Evolutionary conservation across 2,329 filamentous ascomycete genomes (phyloP).

Genomic region (Trichoderma sp.): DNA sequence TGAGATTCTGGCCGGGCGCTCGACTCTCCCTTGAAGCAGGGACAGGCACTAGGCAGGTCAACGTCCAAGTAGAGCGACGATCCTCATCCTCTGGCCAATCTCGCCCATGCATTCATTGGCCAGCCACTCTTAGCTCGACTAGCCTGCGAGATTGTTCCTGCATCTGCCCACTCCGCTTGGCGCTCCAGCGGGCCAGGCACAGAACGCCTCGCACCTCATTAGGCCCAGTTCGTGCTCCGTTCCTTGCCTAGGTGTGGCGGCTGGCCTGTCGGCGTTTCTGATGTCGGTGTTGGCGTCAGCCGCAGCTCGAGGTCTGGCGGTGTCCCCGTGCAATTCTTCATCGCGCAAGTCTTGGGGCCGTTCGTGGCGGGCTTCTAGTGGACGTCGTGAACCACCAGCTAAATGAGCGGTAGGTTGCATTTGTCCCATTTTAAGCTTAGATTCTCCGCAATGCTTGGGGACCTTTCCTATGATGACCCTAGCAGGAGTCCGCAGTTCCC

Average conservation of each 20-base stretch:
- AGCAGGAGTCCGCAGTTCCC: constrained; percentile 3
- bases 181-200: constrained; percentile 23
- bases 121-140: constrained; percentile 29
- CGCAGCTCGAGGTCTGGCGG: not conserved
- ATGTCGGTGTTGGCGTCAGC: constrained; percentile 19
- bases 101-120: constrained; percentile 25
- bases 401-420: constrained; percentile 15
- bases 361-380: not conserved
- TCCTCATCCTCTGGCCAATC: constrained; percentile 31
- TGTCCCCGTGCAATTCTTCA: not conserved
- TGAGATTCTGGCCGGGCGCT: constrained; percentile 17
- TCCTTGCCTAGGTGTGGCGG: constrained; percentile 13
- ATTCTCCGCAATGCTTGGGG: constrained; percentile 20
- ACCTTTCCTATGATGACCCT: constrained; percentile 9
- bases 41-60: constrained; percentile 17
- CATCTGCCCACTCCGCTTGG: constrained; percentile 35
- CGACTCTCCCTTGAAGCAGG: not conserved
- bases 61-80: constrained; percentile 13
- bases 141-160: constrained; percentile 41
- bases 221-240: constrained; percentile 10
- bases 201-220: constrained; percentile 16
- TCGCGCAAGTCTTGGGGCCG: not conserved
- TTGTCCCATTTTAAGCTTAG: constrained; percentile 25
- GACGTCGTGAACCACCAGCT: not conserved
- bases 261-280: constrained; percentile 26